phyloP scores from a whole-genome alignment of 805 yeast species.

The Clavispora fructus region DNA sequence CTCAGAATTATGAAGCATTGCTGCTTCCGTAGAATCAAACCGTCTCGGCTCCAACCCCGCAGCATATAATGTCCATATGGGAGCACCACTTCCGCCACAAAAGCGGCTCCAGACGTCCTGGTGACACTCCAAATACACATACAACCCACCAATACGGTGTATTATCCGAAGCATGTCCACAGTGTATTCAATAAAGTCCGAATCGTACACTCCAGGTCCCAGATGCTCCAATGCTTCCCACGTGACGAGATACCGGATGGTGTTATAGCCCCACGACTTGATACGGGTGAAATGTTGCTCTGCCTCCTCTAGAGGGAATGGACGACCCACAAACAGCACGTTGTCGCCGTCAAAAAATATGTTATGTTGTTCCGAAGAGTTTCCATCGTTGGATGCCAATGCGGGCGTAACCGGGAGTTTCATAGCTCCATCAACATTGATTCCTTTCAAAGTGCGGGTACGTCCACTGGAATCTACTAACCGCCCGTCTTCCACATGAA shows the following conservation, averaged over 20 bases:
- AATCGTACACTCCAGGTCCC: constrained; percentile 83
- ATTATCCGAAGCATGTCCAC: constrained; percentile 55
- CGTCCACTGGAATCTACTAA: constrained; percentile 57
- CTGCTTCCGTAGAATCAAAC: constrained; percentile 73
- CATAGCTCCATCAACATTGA: constrained; percentile 71
- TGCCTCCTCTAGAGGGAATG: constrained; percentile 73
- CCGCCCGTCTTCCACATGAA: constrained; percentile 46
- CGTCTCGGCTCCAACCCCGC: constrained; percentile 79
- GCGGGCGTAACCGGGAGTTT: constrained; percentile 63
- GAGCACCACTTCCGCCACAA: constrained; percentile 91
- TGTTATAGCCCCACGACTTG: constrained; percentile 77
- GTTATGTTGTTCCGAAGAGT: constrained; percentile 29
- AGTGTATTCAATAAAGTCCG: constrained; percentile 67
- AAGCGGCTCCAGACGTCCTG: constrained; percentile 93
- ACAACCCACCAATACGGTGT: constrained; percentile 62
- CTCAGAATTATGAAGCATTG: constrained; percentile 60
- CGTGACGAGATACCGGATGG: constrained; percentile 68
- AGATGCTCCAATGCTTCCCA: constrained; percentile 93
- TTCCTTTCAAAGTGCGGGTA: constrained; percentile 65
- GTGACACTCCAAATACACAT: constrained; percentile 81
- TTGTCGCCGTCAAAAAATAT: constrained; percentile 64
- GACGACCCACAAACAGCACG: constrained; percentile 80
- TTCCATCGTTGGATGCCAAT: constrained; percentile 37
- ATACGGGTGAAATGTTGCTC: constrained; percentile 62
- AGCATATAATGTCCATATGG: constrained; percentile 85